Percentiles rank a stretch among this genome's conserved stretches.
Evolutionary conservation across 176 grass and related monocot genomes (phyloP).

Genomic region (Neostapfia colusana): DNA sequence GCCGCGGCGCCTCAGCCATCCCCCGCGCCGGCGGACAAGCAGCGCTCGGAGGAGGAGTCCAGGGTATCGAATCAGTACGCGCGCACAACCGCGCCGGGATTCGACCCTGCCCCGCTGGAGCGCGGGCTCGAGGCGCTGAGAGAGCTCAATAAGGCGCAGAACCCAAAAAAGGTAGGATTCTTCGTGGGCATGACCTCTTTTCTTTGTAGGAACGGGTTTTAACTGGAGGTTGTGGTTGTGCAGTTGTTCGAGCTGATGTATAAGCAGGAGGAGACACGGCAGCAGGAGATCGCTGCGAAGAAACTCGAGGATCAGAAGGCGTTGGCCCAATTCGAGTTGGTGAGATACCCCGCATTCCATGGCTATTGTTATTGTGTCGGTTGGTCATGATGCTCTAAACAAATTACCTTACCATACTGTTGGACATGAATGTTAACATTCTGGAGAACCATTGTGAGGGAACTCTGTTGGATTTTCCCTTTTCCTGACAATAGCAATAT

Average conservation of each 20-base stretch:
- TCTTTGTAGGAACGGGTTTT: background rate
- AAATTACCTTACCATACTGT: slow-evolving; percentile 9
- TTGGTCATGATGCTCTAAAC: slow-evolving; percentile 20
- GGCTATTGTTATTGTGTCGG: background rate
- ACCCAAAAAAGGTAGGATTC: slow-evolving; percentile 62
- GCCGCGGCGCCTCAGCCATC: slow-evolving; percentile 1
- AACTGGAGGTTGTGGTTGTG: slow-evolving; percentile 6
- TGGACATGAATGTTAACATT: background rate
- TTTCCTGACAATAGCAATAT: background rate
- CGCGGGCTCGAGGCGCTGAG: slow-evolving; percentile 45
- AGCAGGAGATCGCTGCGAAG: slow-evolving; percentile 49
- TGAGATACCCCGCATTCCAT: slow-evolving; percentile 44
- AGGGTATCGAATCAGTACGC: slow-evolving; percentile 68
- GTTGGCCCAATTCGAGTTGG: slow-evolving; percentile 57
- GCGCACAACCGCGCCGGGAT: slow-evolving; percentile 64
- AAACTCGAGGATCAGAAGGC: slow-evolving; percentile 54
- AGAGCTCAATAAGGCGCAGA: slow-evolving; percentile 32
- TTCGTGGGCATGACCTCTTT: background rate
- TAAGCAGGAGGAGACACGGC: slow-evolving; percentile 72
- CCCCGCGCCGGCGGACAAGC: slow-evolving; percentile 8
- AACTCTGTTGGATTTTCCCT: background rate
- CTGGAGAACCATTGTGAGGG: background rate
- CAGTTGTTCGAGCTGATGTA: slow-evolving; percentile 75
- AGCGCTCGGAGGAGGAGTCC: slow-evolving; percentile 22
- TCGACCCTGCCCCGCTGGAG: slow-evolving; percentile 74